A percentile compares a stretch with the other conserved stretches of the same genome.
phyloP scores from a whole-genome alignment of 129 eudicot species.

The Smallanthus sonchifolius region DNA sequence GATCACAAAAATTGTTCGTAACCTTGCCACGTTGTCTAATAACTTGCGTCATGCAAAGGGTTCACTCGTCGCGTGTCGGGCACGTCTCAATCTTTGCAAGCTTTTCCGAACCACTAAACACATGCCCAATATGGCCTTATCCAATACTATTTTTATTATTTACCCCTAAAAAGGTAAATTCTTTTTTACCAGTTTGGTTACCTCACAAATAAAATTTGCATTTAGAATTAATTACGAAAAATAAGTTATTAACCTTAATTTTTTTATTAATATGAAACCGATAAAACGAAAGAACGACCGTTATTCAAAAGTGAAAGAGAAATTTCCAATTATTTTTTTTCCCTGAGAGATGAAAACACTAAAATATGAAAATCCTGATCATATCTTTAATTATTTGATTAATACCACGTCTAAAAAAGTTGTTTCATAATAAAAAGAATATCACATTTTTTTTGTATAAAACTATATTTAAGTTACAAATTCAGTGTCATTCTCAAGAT shows the following conservation, averaged over 20 bases:
- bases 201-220: background rate
- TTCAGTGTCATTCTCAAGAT: conserved; percentile 12
- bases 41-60: conserved; percentile 16
- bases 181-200: background rate
- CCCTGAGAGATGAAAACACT: too few species aligned
- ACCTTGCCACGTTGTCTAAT: conserved; percentile 36
- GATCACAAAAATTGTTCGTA: conserved; percentile 13
- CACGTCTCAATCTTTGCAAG: conserved; percentile 27
- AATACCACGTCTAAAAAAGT: too few species aligned
- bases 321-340: too few species aligned
- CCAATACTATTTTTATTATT: background rate
- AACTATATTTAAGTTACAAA: background rate
- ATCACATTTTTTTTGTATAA: too few species aligned
- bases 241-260: too few species aligned
- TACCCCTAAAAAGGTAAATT: background rate
- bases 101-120: conserved; percentile 2
- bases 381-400: too few species aligned
- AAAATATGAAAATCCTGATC: too few species aligned
- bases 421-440: too few species aligned
- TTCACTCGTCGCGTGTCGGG: conserved; percentile 23
- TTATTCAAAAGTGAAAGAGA: too few species aligned
- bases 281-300: too few species aligned
- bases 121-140: background rate
- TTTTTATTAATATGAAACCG: too few species aligned
- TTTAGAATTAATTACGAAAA: background rate